Evolutionary conservation across 2,329 filamentous ascomycete species (phyloP), one percentile per base, ranked within the genome.

Genomic region (Whalleya microplaca): DNA sequence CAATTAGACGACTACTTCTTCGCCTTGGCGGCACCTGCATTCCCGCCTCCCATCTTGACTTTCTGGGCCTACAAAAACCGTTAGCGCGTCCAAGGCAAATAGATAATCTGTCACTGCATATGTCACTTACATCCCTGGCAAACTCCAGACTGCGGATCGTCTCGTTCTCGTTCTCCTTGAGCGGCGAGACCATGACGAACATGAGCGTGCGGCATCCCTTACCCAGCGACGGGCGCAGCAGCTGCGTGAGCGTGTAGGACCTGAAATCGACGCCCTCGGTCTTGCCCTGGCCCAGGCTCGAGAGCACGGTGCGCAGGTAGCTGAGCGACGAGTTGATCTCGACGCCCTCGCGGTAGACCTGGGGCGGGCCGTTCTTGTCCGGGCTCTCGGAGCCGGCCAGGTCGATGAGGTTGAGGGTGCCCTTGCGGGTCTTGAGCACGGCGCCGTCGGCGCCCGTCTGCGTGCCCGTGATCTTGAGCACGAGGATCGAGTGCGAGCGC

Each of bases 191-290:
- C 93, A 98, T 98, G 72, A 98, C 92, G 73, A 99, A 96, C 95
- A 99, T 99, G 67, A 99, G 87, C 0, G 95, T 99, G 77, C 97
- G 96, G 66, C 90, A 95, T 73, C 96, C 97, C 16, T 95, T 95
- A 3, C 95, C 94, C 7, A 99, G 80, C 2, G 92, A 96, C 71
- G 95, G 96, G 84, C 98, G 92, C 40, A 99, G 83, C 45, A 99
- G 82, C 70, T 97, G 96, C 8, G 95, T 99, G 63, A 99, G 82
- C 84, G 97, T 98, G 66, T 91, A 96, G 76, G 98, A 98, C 52
- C 95, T 83, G 77, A 98, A 99, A 1, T 95, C 95, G 44, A 99
- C 85, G 69, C 97, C 94, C 5, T 83, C 84, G 21, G 83, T 85
- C 63, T 88, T 86, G 53, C 91, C 91, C 61, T 88, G 86, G 14